Evolutionary conservation across 2,329 filamentous ascomycete species (phyloP).

Genomic region (Clarireedia hainanense): DNA sequence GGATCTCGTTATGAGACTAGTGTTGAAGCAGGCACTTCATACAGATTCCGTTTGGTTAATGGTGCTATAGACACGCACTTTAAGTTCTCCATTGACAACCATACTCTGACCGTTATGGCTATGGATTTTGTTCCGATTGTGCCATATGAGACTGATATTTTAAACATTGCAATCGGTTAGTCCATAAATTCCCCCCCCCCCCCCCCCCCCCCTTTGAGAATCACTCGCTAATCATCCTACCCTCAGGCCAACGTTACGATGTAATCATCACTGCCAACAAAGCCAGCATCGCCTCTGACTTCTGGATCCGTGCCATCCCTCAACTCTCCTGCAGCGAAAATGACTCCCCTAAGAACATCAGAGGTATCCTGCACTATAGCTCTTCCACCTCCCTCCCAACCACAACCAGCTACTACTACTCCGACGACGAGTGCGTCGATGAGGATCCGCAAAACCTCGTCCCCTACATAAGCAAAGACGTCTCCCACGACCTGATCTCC

Average conservation of each 20-base stretch:
- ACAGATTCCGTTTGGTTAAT: constrained; percentile 41
- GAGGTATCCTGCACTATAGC: constrained; percentile 39
- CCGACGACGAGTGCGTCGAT: constrained; percentile 25
- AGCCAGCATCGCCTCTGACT: constrained; percentile 34
- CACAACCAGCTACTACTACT: constrained; percentile 18
- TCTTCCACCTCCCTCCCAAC: constrained; percentile 33
- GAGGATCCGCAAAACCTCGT: constrained; percentile 23
- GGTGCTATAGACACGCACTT: constrained; percentile 35
- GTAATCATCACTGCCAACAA: constrained; percentile 39
- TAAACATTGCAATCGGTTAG: constrained; percentile 47
- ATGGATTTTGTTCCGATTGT: constrained; percentile 44
- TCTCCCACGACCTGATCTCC: constrained; percentile 10
- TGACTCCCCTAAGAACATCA: constrained; percentile 39
- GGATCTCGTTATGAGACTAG: constrained; percentile 22
- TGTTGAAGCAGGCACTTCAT: constrained; percentile 33
- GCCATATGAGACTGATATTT: constrained; percentile 30
- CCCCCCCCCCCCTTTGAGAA: background rate
- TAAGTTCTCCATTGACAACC: constrained; percentile 38
- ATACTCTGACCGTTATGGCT: constrained; percentile 52
- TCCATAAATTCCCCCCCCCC: background rate
- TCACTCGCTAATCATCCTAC: background rate
- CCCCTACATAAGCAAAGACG: constrained; percentile 17
- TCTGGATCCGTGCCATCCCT: constrained; percentile 51
- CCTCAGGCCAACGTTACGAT: constrained; percentile 34
- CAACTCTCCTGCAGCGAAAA: constrained; percentile 50